These are phyloP conservation scores for Croton setiger DNA, from an alignment of 441 rosid species.

Conservation along the genomic window DNA sequence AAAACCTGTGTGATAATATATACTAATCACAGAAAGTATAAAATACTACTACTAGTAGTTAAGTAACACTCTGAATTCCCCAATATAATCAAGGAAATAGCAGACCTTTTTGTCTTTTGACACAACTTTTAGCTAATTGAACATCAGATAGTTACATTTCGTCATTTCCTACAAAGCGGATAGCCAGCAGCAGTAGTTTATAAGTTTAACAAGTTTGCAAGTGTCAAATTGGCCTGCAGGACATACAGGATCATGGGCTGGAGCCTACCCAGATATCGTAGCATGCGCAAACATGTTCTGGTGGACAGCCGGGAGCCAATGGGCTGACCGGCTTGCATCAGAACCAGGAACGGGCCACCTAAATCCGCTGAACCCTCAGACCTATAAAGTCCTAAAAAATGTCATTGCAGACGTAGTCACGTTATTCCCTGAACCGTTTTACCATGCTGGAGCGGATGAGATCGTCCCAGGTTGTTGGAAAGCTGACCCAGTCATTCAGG, in stretches of 20 bases:
- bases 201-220: background rate
- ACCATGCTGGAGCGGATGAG: conserved; percentile 75
- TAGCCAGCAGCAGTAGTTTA: too few species aligned
- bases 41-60: too few species aligned
- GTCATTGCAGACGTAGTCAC: conserved; percentile 43
- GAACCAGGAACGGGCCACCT: conserved; percentile 91
- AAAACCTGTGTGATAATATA: too few species aligned
- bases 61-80: too few species aligned
- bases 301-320: conserved; percentile 62
- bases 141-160: too few species aligned
- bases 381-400: conserved; percentile 59
- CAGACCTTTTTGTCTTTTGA: too few species aligned
- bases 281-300: conserved; percentile 82
- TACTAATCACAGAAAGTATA: too few species aligned
- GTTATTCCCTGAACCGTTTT: conserved; percentile 67
- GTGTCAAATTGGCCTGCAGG: conserved; percentile 32
- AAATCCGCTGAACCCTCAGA: conserved; percentile 65
- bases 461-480: conserved; percentile 78
- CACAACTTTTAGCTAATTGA: too few species aligned
- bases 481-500: conserved; percentile 49
- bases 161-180: too few species aligned
- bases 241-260: conserved; percentile 87
- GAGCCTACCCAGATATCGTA: conserved; percentile 75
- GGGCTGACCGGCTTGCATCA: conserved; percentile 68
- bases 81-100: too few species aligned